Evolutionary conservation across 805 yeast species (phyloP).

Genomic region (Candida ascalaphidarum): DNA sequence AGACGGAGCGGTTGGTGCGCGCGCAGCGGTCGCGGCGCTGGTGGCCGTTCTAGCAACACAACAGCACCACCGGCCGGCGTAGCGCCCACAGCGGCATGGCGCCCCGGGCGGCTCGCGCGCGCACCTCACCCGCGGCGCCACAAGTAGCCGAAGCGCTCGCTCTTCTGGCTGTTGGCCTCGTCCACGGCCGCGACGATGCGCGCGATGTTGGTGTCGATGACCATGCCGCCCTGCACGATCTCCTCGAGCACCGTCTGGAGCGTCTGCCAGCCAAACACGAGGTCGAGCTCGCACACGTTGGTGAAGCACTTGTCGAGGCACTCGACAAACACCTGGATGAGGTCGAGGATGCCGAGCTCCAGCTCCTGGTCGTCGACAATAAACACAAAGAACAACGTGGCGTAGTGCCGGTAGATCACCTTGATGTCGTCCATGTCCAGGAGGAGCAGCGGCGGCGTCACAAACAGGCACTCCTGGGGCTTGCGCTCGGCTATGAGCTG

Average conservation of each 20-base stretch:
- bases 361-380: constrained; percentile 94
- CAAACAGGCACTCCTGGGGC: constrained; percentile 75
- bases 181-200: constrained; percentile 81
- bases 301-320: constrained; percentile 87
- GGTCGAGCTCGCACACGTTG: constrained; percentile 90
- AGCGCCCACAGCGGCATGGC: too few species aligned
- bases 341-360: constrained; percentile 86
- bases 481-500: constrained; percentile 65
- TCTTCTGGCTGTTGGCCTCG: constrained; percentile 50
- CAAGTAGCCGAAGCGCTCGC: constrained; percentile 9
- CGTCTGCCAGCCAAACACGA: constrained; percentile 99
- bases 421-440: constrained; percentile 66
- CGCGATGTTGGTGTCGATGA: constrained; percentile 79
- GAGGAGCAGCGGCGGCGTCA: constrained; percentile 80
- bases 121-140: constrained; percentile 7
- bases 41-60: too few species aligned
- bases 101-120: too few species aligned
- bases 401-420: constrained; percentile 90
- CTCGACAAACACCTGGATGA: constrained; percentile 95
- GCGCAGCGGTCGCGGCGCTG: neutral
- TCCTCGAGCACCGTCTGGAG: constrained; percentile 86
- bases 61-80: too few species aligned
- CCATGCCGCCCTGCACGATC: constrained; percentile 96
- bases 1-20: constrained; percentile 6
- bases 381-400: constrained; percentile 92